Conservation (phyloP, 129 eudicot species). For the Saussurea involucrata region DNA sequence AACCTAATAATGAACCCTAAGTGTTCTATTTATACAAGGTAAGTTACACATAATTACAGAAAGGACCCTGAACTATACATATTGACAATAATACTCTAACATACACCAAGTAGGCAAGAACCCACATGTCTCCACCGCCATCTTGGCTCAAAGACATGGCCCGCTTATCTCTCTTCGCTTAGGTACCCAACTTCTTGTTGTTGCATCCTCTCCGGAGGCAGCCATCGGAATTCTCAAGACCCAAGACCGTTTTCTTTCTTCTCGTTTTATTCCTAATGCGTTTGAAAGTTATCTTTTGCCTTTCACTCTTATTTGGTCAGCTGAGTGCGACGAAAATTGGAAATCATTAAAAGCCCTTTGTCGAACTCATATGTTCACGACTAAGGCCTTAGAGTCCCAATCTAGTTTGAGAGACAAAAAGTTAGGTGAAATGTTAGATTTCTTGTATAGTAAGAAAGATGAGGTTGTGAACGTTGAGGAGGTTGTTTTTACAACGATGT, state of each 20-base stretch:
- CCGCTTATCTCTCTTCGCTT: constrained; percentile 24
- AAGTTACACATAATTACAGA: too few relatives aligned
- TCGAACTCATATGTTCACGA: constrained; percentile 19
- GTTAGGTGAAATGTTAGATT: constrained; percentile 13
- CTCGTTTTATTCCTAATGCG: constrained; percentile 17
- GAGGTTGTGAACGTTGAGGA: constrained; percentile 27
- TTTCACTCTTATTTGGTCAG: constrained; percentile 15
- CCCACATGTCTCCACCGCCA: constrained; percentile 22
- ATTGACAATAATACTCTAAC: too few relatives aligned
- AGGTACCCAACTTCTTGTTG: constrained; percentile 27
- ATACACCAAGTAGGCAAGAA: constrained; percentile 19
- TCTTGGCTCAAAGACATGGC: constrained; percentile 20
- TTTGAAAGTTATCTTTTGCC: neutral
- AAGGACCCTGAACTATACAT: too few relatives aligned
- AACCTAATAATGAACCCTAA: too few relatives aligned
- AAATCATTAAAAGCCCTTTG: constrained; percentile 21
- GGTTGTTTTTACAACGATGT: constrained; percentile 29
- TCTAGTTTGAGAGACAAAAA: constrained; percentile 16
- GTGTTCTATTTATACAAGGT: too few relatives aligned
- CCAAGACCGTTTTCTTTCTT: constrained; percentile 23
- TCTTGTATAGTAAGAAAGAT: constrained; percentile 16
- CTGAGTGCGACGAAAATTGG: constrained; percentile 23
- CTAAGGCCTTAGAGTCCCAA: constrained; percentile 29
- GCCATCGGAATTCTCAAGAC: constrained; percentile 27
- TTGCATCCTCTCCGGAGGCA: constrained; percentile 27